Evolutionary conservation across 371 early-diverging fungal genomes (phyloP).

Genomic region (Mortierella sp.): DNA sequence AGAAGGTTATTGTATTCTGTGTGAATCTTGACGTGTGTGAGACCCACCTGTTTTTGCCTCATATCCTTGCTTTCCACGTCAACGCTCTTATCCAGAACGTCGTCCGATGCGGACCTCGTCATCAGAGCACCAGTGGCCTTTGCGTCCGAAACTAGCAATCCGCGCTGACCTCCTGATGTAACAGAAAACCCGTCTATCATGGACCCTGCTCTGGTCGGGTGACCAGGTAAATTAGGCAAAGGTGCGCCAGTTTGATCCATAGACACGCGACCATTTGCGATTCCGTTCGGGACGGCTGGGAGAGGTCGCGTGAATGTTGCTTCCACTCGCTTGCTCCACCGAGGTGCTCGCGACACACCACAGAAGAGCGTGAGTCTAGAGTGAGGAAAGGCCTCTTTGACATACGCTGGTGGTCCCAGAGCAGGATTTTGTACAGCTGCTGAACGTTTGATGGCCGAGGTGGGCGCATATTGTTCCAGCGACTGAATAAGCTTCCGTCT

Average conservation of each 20-base stretch:
- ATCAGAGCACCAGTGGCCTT: conserved; percentile 14
- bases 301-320: conserved; percentile 1
- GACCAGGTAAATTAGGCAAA: not conserved
- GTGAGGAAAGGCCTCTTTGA: conserved; percentile 71
- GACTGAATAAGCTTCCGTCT: conserved; percentile 65
- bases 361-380: conserved; percentile 64
- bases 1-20: too few relatives aligned
- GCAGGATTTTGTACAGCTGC: conserved; percentile 7
- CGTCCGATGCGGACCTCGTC: conserved; percentile 23
- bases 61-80: conserved; percentile 3
- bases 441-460: conserved; percentile 45
- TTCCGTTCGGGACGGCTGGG: conserved; percentile 4
- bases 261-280: not conserved
- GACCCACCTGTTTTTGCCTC: not conserved
- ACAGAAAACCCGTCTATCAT: not conserved
- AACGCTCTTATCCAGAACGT: conserved; percentile 11
- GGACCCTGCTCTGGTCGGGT: not conserved
- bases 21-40: too few relatives aligned
- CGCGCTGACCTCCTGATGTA: not conserved
- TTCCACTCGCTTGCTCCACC: conserved; percentile 13
- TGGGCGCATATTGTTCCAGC: conserved; percentile 66
- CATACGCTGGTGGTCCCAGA: conserved; percentile 64
- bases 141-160: not conserved
- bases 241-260: not conserved
- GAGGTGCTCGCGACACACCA: conserved; percentile 55